phyloP scores from a whole-genome alignment of 139 green algal species.

The Chlamydomonas eustigma region DNA sequence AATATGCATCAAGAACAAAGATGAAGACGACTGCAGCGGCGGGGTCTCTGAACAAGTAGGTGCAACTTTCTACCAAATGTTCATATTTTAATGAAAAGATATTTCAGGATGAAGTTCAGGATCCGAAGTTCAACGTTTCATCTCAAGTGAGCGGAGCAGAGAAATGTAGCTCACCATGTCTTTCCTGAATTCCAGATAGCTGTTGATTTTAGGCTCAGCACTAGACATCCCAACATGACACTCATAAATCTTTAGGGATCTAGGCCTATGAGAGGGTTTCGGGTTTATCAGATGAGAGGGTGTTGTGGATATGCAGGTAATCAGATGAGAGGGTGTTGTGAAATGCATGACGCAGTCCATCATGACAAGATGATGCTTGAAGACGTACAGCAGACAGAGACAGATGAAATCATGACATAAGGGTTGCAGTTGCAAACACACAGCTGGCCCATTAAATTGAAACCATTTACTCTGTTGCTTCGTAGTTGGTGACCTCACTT shows the following conservation, averaged over 20 bases:
- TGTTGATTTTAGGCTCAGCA: conserved; percentile 75
- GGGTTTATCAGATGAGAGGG: no score
- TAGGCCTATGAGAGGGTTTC: conserved; percentile 54
- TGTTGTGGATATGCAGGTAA: background rate
- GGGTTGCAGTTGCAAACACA: background rate
- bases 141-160: background rate
- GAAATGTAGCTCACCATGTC: conserved; percentile 74
- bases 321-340: background rate
- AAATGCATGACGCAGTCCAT: background rate
- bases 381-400: background rate
- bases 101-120: no score
- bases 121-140: background rate
- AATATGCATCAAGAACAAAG: conserved; percentile 15
- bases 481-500: background rate
- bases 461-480: no score
- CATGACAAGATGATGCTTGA: background rate
- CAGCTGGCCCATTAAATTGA: background rate
- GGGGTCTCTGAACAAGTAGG: background rate
- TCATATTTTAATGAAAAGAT: no score
- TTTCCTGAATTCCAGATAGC: conserved; percentile 88
- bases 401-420: background rate
- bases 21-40: background rate
- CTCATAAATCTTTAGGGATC: conserved; percentile 94
- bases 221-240: conserved; percentile 96
- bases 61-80: no score